Percentiles rank a stretch among this genome's conserved stretches.
These are phyloP conservation scores for Cruciata laevipes DNA, from an alignment of 257 asterid species.

Conservation along the genomic window DNA sequence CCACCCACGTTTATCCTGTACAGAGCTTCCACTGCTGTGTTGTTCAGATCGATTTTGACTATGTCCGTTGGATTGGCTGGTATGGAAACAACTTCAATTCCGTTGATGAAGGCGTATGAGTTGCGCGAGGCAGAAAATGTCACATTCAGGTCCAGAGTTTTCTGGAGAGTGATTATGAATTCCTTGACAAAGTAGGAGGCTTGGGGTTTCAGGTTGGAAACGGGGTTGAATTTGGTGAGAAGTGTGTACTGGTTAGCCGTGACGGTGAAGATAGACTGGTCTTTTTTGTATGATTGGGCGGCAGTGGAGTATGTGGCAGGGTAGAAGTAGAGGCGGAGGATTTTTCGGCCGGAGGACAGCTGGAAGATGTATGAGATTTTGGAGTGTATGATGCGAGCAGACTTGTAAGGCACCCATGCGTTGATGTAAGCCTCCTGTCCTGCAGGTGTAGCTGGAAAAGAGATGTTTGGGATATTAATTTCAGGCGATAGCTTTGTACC, in stretches of 20 bases:
- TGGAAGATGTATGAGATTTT: conserved; percentile 36
- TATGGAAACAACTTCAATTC: conserved; percentile 20
- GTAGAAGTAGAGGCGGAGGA: conserved; percentile 24
- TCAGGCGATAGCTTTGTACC: conserved; percentile 24
- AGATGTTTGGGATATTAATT: conserved; percentile 15
- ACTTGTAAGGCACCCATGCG: conserved; percentile 26
- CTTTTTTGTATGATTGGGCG: conserved; percentile 8
- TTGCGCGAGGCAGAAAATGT: not conserved
- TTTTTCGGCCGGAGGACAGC: conserved; percentile 34
- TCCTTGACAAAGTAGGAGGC: conserved; percentile 21
- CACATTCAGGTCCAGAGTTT: not conserved
- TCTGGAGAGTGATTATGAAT: not conserved
- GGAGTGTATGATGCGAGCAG: conserved; percentile 36
- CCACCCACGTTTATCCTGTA: conserved; percentile 55
- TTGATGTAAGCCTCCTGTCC: conserved; percentile 16
- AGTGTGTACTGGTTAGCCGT: conserved; percentile 35
- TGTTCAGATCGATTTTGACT: conserved; percentile 7
- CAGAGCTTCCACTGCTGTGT: conserved; percentile 33
- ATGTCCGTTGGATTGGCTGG: no score
- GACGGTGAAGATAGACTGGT: conserved; percentile 27
- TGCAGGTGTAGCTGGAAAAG: conserved; percentile 19
- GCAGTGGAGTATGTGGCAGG: conserved; percentile 26
- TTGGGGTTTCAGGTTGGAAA: conserved; percentile 10
- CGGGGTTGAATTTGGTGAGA: conserved; percentile 40
- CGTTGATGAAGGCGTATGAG: conserved; percentile 6